Evolutionary conservation across 2,329 filamentous ascomycete genomes (phyloP), one percentile per base, ranked within the genome.

Genomic region (Thermothelomyces thermophilus): DNA sequence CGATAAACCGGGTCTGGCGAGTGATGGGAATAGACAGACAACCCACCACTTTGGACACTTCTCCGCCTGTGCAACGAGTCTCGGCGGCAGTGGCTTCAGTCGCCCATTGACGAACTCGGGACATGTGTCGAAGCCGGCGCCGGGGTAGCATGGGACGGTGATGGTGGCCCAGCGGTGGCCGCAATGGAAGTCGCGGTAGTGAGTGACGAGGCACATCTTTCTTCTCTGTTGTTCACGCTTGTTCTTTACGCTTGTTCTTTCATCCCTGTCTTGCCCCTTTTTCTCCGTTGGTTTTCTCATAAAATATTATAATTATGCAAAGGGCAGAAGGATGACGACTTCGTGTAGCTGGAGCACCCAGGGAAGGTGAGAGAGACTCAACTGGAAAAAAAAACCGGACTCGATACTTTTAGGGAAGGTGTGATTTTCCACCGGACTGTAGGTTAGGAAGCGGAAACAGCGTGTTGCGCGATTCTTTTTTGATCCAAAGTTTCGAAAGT

Each of bases 151-250:
- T 5, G 73, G 70, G 39, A 64, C 54, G 3, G 62, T 63, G 58
- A 80, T 68, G 52, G 70, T 60, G 36, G 74, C 68, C 77, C 77
- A 81, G 57, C 68, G 70, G 67, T 79, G 77, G 10, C 66, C 65
- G 69, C 77, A 80, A 51, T 56, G 58, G 43, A 69, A 71, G 62
- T 76, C 72, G 51, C 68, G 66, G 63, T 70, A 76, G 62, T 73
- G 72, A 22, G 65, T 70, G n/a, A 72, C 67, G 16, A 59, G 56
- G 61, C 76, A 79, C 76, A 79, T 79, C 3, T 16, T 19, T 35
- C 16, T n/a, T 34, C 9, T 37, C 3, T 16, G 7, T 19, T 34
- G 26, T 17, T 43, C 17, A 8, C 28, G 8, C 13, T 31, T 13
- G 13, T 34, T 34, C 31, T 34, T 14, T 14, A 5, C 13, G 31